Conservation (phyloP, 768 basidiomycete species). For the Mycena vulgaris region DNA sequence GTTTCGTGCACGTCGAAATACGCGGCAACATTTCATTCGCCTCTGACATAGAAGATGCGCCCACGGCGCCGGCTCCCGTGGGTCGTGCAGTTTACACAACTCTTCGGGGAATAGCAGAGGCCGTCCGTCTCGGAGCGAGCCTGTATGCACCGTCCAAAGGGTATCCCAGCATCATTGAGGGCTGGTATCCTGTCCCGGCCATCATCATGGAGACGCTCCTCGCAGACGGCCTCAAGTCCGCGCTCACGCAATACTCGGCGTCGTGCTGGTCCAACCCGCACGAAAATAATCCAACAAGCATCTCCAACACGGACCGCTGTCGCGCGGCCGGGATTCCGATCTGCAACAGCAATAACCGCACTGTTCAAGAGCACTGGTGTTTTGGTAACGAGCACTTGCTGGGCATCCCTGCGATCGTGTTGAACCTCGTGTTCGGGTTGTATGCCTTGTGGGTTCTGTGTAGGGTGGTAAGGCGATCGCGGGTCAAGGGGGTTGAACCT, state of each 20-base stretch:
- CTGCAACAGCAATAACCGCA: constrained; percentile 10
- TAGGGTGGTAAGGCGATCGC: background rate
- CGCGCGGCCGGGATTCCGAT: too few species aligned
- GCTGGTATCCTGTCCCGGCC: background rate
- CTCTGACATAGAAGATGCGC: background rate
- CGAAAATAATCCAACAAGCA: too few species aligned
- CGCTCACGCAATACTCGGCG: constrained; percentile 23
- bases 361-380: constrained; percentile 12
- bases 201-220: constrained; percentile 16
- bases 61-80: background rate
- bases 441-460: constrained; percentile 3
- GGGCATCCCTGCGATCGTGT: background rate
- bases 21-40: background rate
- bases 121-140: constrained; percentile 8
- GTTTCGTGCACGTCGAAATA: constrained; percentile 14
- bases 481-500: constrained; percentile 3
- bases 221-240: constrained; percentile 27
- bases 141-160: too few species aligned
- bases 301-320: too few species aligned
- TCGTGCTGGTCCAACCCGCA: too few species aligned
- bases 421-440: constrained; percentile 12
- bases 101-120: constrained; percentile 16
- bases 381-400: constrained; percentile 4
- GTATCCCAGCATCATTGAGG: too few species aligned
- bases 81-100: background rate